phyloP scores from a whole-genome alignment of 192 early-diverging fungal genomes.

The Spizellomyces sp. region DNA sequence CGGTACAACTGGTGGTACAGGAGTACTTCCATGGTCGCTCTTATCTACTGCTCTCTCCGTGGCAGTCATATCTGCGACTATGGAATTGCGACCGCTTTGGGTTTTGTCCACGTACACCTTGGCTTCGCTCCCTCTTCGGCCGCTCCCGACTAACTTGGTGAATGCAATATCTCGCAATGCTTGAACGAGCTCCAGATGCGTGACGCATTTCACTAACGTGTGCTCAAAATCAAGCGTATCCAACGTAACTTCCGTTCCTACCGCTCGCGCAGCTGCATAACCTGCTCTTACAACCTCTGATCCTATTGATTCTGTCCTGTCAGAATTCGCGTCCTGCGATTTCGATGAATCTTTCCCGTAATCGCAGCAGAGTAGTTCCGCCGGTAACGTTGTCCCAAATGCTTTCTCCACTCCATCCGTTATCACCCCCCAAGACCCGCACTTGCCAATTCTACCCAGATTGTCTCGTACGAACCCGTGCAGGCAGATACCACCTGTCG shows the following conservation, averaged over 20 bases:
- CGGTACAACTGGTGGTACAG: neutral
- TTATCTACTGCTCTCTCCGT: constrained; percentile 1
- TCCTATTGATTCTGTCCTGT: constrained; percentile 5
- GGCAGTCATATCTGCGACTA: neutral
- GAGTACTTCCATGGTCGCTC: neutral
- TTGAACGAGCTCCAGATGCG: constrained; percentile 54
- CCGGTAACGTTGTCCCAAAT: constrained; percentile 47
- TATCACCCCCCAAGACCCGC: constrained; percentile 37
- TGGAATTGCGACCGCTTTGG: constrained; percentile 3
- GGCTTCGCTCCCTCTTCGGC: constrained; percentile 17
- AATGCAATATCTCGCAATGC: constrained; percentile 44
- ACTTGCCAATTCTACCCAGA: constrained; percentile 34
- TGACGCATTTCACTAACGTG: constrained; percentile 56
- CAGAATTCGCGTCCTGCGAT: neutral
- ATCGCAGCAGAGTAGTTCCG: constrained; percentile 50
- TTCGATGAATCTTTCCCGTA: constrained; percentile 21
- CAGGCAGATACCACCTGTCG: constrained; percentile 57
- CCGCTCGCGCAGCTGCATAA: constrained; percentile 30
- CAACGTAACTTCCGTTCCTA: constrained; percentile 37
- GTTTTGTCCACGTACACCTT: neutral
- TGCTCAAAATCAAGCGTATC: constrained; percentile 57
- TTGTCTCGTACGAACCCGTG: constrained; percentile 49
- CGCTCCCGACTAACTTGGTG: constrained; percentile 11
- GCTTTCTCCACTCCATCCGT: constrained; percentile 44
- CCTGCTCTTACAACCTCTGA: constrained; percentile 32